Percentiles rank a stretch among this genome's conserved stretches.
Conservation (phyloP, 208 protist species). For the Leishmania turanica region DNA sequence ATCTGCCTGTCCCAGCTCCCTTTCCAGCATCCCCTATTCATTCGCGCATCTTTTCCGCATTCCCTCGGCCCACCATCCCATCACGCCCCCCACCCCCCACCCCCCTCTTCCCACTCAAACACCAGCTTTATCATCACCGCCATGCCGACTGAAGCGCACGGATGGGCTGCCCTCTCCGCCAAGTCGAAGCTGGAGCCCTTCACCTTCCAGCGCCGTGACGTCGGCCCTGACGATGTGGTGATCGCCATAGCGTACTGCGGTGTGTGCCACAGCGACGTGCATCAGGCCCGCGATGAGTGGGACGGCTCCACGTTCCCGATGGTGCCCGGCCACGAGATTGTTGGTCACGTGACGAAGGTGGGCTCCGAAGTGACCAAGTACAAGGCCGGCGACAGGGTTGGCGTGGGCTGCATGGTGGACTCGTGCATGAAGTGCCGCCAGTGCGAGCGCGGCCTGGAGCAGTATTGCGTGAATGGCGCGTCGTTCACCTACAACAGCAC, state of each 20-base stretch:
- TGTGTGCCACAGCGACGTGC: slow-evolving; percentile 86
- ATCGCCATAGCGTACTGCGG: slow-evolving; percentile 77
- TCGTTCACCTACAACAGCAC: slow-evolving; percentile 64
- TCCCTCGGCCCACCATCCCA: not conserved
- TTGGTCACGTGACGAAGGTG: slow-evolving; percentile 71
- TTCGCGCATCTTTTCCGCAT: too few relatives aligned
- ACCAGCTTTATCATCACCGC: not conserved
- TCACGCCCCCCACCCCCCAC: not conserved
- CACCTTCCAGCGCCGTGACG: slow-evolving; percentile 47
- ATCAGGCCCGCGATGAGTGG: slow-evolving; percentile 81
- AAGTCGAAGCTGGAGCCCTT: slow-evolving; percentile 57
- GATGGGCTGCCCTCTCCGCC: slow-evolving; percentile 41
- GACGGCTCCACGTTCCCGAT: slow-evolving; percentile 57
- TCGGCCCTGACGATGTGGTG: slow-evolving; percentile 53
- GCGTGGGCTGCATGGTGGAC: slow-evolving; percentile 91
- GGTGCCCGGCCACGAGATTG: slow-evolving; percentile 87
- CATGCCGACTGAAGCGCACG: slow-evolving; percentile 56
- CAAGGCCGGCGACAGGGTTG: slow-evolving; percentile 83
- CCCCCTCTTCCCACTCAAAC: not conserved
- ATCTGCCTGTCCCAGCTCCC: not conserved
- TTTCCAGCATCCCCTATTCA: not conserved
- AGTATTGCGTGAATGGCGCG: slow-evolving; percentile 68
- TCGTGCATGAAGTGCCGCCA: slow-evolving; percentile 68
- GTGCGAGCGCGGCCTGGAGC: slow-evolving; percentile 72
- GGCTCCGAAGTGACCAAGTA: slow-evolving; percentile 70